Evolutionary conservation across 148 eudicot genomes (phyloP).

Genomic region (Hydrangea macrophylla): DNA sequence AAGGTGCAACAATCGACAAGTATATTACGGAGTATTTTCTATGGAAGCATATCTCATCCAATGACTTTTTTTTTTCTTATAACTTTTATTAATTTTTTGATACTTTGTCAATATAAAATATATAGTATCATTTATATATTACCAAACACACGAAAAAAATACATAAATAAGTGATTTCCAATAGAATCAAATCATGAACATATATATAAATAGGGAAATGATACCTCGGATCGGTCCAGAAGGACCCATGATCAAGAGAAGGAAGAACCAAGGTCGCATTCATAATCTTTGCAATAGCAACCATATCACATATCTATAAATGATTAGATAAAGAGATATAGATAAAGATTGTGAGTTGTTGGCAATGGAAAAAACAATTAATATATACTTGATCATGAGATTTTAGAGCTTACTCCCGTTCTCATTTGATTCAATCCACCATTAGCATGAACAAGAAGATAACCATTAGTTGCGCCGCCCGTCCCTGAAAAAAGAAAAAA

Average conservation of each 20-base stretch:
- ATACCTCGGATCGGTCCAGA: slow-evolving; percentile 80
- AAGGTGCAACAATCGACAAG: too few relatives aligned
- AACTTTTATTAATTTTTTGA: too few relatives aligned
- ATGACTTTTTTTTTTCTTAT: too few relatives aligned
- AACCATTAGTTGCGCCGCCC: slow-evolving; percentile 41
- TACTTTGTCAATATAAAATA: too few relatives aligned
- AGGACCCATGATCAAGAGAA: slow-evolving; percentile 61
- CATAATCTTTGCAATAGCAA: slow-evolving; percentile 65
- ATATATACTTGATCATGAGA: not conserved
- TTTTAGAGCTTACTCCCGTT: slow-evolving; percentile 43
- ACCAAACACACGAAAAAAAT: too few relatives aligned
- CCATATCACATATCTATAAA: slow-evolving; percentile 74
- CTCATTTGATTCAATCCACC: slow-evolving; percentile 72
- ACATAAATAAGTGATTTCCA: too few relatives aligned
- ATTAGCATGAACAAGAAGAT: slow-evolving; percentile 48
- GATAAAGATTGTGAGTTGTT: not conserved
- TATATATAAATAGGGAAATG: too few relatives aligned
- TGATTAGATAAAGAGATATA: not conserved
- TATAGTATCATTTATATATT: too few relatives aligned
- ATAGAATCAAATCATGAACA: too few relatives aligned
- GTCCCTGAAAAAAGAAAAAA: slow-evolving; percentile 28
- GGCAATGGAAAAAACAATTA: not conserved
- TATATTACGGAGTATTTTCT: too few relatives aligned
- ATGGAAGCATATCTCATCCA: too few relatives aligned
- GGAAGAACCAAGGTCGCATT: slow-evolving; percentile 76